Evolutionary conservation across 306 rosid species (phyloP).

Genomic region (Lathyrus tuberosus): DNA sequence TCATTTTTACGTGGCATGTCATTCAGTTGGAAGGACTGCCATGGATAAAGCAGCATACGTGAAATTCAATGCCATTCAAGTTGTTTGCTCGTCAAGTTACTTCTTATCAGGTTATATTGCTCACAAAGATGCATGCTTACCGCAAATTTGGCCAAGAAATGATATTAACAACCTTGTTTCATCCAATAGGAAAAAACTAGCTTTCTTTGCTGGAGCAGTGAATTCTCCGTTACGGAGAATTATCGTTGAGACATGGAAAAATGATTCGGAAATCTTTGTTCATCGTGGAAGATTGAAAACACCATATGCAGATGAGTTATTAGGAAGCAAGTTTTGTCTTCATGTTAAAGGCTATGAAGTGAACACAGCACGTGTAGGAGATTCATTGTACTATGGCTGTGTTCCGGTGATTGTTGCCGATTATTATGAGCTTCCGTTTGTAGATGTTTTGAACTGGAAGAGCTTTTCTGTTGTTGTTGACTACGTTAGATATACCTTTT

Average conservation of each 20-base stretch:
- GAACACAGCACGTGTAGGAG: slow-evolving; percentile 82
- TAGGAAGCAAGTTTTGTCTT: slow-evolving; percentile 87
- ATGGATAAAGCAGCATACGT: slow-evolving; percentile 67
- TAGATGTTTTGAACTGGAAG: slow-evolving; percentile 73
- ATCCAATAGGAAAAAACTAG: slow-evolving; percentile 68
- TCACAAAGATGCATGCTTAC: slow-evolving; percentile 77
- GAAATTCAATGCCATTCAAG: slow-evolving; percentile 66
- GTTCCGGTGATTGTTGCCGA: slow-evolving; percentile 81
- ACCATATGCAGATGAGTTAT: slow-evolving; percentile 69
- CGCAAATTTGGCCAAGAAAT: slow-evolving; percentile 81
- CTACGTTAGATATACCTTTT: slow-evolving; percentile 63
- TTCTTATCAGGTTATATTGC: slow-evolving; percentile 59
- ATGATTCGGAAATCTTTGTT: slow-evolving; percentile 76
- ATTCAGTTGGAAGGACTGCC: slow-evolving; percentile 74
- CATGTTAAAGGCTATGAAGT: slow-evolving; percentile 89
- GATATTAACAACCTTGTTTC: slow-evolving; percentile 50
- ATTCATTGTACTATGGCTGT: slow-evolving; percentile 80
- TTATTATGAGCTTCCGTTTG: slow-evolving; percentile 83
- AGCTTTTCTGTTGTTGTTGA: slow-evolving; percentile 61
- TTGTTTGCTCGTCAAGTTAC: slow-evolving; percentile 82
- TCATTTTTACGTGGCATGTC: slow-evolving; percentile 86
- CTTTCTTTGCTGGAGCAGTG: slow-evolving; percentile 82
- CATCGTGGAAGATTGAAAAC: slow-evolving; percentile 73
- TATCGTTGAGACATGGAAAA: slow-evolving; percentile 65
- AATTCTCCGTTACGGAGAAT: slow-evolving; percentile 63